Evolutionary conservation across 208 protist genomes (phyloP).

Genomic region (Trypanosoma cruzi): DNA sequence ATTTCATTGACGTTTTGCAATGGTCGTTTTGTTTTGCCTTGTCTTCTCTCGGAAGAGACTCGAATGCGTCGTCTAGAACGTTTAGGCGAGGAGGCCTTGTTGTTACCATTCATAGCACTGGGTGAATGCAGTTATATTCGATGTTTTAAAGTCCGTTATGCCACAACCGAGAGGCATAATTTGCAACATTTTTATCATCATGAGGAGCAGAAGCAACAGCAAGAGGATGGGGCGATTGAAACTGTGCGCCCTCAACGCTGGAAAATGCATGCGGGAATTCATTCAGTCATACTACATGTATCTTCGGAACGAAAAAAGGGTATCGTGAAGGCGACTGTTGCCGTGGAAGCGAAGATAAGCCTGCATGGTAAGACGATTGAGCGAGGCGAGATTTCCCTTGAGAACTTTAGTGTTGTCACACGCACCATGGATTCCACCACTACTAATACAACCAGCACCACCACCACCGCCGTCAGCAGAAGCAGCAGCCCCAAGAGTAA

Average conservation of each 20-base stretch:
- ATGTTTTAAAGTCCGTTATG: slow-evolving; percentile 51
- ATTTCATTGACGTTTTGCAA: slow-evolving; percentile 69
- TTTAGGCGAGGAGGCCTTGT: slow-evolving; percentile 40
- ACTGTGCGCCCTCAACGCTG: not conserved
- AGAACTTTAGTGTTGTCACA: slow-evolving; percentile 16
- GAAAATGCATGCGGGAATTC: not conserved
- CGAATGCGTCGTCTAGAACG: slow-evolving; percentile 25
- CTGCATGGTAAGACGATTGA: slow-evolving; percentile 12
- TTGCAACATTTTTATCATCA: not conserved
- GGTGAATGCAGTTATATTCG: slow-evolving; percentile 79
- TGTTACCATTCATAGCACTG: slow-evolving; percentile 72
- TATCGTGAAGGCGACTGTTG: slow-evolving; percentile 2
- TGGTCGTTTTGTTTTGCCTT: slow-evolving; percentile 64
- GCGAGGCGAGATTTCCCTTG: slow-evolving; percentile 1
- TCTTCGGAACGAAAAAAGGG: not conserved
- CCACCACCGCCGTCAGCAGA: not conserved
- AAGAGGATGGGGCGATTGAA: not conserved
- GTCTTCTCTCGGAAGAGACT: not conserved
- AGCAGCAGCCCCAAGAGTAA: too few species aligned
- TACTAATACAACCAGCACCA: not conserved
- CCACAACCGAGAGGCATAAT: slow-evolving; percentile 32
- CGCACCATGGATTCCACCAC: not conserved
- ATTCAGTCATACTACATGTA: not conserved
- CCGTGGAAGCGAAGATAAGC: slow-evolving; percentile 1
- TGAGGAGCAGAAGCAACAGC: not conserved